Evolutionary conservation across 805 yeast genomes (phyloP).

Genomic region (Teunomyces lycoperdinae): DNA sequence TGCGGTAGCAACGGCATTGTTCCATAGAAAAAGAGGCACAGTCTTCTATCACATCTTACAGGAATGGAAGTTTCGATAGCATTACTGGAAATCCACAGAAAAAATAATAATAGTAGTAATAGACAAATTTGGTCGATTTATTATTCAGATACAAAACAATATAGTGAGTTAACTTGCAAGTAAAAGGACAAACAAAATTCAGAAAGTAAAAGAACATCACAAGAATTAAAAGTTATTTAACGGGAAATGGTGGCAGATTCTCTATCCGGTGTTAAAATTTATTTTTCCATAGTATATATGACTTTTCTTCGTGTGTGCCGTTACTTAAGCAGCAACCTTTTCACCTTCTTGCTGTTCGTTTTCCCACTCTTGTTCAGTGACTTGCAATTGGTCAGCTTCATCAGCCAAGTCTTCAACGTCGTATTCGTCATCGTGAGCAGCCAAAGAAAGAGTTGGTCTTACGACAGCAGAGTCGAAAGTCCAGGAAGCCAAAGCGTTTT

Average conservation of each 20-base stretch:
- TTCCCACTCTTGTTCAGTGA: constrained; percentile 55
- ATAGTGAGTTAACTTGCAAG: not conserved
- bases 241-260: constrained; percentile 3
- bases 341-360: constrained; percentile 19
- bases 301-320: constrained; percentile 1
- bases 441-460: constrained; percentile 85
- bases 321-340: constrained; percentile 23
- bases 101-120: too few relatives aligned
- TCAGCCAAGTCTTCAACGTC: constrained; percentile 44
- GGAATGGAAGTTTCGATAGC: too few relatives aligned
- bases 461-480: constrained; percentile 93
- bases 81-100: not conserved
- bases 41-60: not conserved
- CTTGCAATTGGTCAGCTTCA: constrained; percentile 43
- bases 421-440: constrained; percentile 50
- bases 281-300: constrained; percentile 3
- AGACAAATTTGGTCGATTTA: not conserved
- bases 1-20: not conserved
- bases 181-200: constrained; percentile 8
- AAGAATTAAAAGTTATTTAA: constrained; percentile 11
- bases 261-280: constrained; percentile 1
- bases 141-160: not conserved
- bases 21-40: not conserved
- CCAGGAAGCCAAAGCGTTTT: constrained; percentile 93
- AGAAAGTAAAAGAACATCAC: constrained; percentile 11